Conservation (phyloP, 2,329 filamentous ascomycete genomes). For the Hypoxylon sp. region DNA sequence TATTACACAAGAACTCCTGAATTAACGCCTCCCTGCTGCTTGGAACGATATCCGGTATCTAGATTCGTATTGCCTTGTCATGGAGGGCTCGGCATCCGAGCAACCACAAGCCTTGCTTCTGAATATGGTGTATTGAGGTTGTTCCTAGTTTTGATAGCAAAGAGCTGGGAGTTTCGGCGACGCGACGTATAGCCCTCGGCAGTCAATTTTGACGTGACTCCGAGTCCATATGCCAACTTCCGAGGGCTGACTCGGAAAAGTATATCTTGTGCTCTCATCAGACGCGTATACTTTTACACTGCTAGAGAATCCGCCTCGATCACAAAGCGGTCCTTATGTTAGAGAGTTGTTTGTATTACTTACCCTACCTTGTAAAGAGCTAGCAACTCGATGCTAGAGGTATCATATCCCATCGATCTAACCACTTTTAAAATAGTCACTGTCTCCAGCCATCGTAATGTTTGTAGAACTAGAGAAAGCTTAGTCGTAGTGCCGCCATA, state of each 20-base stretch:
- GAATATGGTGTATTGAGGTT: not conserved
- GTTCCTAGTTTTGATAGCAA: not conserved
- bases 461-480: no score
- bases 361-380: not conserved
- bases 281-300: no score
- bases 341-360: not conserved
- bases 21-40: not conserved
- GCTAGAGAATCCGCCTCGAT: not conserved
- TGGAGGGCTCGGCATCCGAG: not conserved
- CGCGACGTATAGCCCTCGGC: not conserved
- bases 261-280: not conserved
- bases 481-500: not conserved
- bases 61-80: not conserved
- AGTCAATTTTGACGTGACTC: not conserved
- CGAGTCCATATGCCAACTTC: not conserved
- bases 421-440: not conserved
- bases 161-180: not conserved
- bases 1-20: not conserved
- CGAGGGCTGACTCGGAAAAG: not conserved
- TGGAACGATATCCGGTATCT: not conserved
- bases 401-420: not conserved
- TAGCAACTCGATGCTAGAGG: not conserved
- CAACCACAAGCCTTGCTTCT: not conserved
- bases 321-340: not conserved
- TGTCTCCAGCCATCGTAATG: not conserved